Evolutionary conservation across 306 rosid genomes (phyloP).

Genomic region (Gillenia trifoliata): DNA sequence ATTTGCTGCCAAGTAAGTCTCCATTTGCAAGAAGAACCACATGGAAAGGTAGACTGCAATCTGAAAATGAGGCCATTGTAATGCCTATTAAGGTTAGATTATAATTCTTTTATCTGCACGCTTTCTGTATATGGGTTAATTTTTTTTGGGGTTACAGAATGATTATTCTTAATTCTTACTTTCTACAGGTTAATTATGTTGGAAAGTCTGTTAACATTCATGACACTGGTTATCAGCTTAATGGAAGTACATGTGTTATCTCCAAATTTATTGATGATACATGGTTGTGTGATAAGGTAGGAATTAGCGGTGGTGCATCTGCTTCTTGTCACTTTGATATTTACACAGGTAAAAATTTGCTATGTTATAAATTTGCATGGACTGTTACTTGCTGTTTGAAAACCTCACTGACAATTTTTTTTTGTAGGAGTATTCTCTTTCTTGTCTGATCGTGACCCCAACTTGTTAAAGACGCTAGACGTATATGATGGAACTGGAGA

Average conservation of each 20-base stretch:
- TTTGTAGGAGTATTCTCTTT: conserved; percentile 82
- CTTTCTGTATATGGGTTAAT: conserved; percentile 4
- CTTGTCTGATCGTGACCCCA: conserved; percentile 94
- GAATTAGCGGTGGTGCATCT: conserved; percentile 97
- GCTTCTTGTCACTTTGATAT: conserved; percentile 94
- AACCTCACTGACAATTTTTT: no score
- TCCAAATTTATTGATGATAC: conserved; percentile 82
- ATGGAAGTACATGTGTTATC: conserved; percentile 89
- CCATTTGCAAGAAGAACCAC: conserved; percentile 26
- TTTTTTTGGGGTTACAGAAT: not conserved
- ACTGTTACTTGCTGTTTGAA: conserved; percentile 29
- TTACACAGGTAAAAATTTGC: conserved; percentile 60
- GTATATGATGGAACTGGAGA: conserved; percentile 88
- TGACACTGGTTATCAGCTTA: conserved; percentile 75
- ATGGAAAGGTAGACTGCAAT: conserved; percentile 61
- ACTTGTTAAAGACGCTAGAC: conserved; percentile 85
- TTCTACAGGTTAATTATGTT: conserved; percentile 84
- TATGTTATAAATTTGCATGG: not conserved
- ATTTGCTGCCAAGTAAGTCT: conserved; percentile 63
- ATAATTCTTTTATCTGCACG: conserved; percentile 11
- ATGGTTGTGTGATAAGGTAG: conserved; percentile 96
- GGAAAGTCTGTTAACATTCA: conserved; percentile 88
- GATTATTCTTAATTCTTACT: conserved; percentile 24
- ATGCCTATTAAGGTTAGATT: conserved; percentile 77
- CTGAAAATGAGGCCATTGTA: conserved; percentile 77